Evolutionary conservation across 177 flowering plant species (phyloP).

Genomic region (Vitis hybrid): DNA sequence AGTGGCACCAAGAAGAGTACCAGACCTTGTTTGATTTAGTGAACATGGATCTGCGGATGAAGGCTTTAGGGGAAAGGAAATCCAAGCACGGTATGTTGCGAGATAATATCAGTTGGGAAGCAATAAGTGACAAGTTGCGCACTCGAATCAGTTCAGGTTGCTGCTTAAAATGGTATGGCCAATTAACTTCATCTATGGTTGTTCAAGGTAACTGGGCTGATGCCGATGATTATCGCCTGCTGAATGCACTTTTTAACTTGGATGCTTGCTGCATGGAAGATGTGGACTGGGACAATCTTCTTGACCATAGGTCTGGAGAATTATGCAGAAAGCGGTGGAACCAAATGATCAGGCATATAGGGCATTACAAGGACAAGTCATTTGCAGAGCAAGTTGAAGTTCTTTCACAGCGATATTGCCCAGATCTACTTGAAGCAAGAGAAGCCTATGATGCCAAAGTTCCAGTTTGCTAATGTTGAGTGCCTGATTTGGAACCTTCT

Average conservation of each 20-base stretch:
- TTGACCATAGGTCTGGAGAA: slow-evolving; percentile 62
- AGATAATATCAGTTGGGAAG: slow-evolving; percentile 67
- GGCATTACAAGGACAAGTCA: slow-evolving; percentile 37
- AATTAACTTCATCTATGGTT: slow-evolving; percentile 62
- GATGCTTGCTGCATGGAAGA: slow-evolving; percentile 69
- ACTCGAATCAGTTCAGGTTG: slow-evolving; percentile 43
- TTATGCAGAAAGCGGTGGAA: slow-evolving; percentile 52
- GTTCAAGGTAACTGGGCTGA: slow-evolving; percentile 56
- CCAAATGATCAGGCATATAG: slow-evolving; percentile 66
- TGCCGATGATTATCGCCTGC: slow-evolving; percentile 61
- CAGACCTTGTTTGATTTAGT: slow-evolving; percentile 68
- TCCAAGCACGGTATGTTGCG: slow-evolving; percentile 71
- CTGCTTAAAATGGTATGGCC: slow-evolving; percentile 64
- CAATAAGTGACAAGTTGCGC: slow-evolving; percentile 47
- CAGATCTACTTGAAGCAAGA: slow-evolving; percentile 41
- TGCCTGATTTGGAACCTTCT: too few species aligned
- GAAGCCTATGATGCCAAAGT: slow-evolving; percentile 10
- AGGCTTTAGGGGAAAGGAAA: slow-evolving; percentile 41
- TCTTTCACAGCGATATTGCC: slow-evolving; percentile 31
- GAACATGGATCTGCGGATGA: slow-evolving; percentile 54
- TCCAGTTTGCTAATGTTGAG: too few species aligned
- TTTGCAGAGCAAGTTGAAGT: slow-evolving; percentile 46
- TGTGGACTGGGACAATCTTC: slow-evolving; percentile 71
- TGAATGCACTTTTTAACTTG: slow-evolving; percentile 43
- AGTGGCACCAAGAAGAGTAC: slow-evolving; percentile 69